Percentiles rank a stretch among this genome's conserved stretches.
Conservation (phyloP, 768 basidiomycete species). For the Boletus speciosus region DNA sequence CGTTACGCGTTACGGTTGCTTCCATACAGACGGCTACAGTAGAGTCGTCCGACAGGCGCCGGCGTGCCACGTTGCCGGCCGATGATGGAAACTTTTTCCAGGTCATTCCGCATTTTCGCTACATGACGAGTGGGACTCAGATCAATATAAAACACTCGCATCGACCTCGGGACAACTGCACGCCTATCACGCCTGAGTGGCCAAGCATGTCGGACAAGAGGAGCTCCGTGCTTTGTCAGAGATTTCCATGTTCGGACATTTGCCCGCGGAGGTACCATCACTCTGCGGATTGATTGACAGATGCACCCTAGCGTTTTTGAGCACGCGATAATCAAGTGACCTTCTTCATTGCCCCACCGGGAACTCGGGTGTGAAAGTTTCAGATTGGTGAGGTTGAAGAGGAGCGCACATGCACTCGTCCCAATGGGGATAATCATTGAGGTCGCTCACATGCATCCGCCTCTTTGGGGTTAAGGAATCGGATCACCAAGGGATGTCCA, state of each 20-base stretch:
- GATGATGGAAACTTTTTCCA: not conserved
- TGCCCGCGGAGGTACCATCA: not conserved
- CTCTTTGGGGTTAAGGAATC: not conserved
- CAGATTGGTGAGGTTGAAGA: not conserved
- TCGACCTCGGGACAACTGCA: not conserved
- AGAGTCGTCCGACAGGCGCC: no score
- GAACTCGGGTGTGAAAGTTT: not conserved
- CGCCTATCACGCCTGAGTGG: not conserved
- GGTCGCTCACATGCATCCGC: not conserved
- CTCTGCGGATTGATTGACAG: not conserved
- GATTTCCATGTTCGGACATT: not conserved
- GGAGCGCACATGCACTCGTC: no score
- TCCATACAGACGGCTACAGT: no score
- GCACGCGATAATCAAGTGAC: not conserved
- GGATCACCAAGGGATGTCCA: not conserved
- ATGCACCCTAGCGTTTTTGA: not conserved
- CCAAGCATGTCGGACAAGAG: not conserved
- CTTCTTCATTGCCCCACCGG: no score
- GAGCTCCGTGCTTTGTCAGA: not conserved
- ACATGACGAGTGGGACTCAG: no score
- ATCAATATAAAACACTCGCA: not conserved
- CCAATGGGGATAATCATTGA: not conserved
- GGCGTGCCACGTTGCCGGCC: not conserved
- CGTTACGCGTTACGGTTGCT: no score
- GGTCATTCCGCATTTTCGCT: not conserved